phyloP scores from a whole-genome alignment of 805 yeast genomes.

The Blastobotrys chiropterorum region DNA sequence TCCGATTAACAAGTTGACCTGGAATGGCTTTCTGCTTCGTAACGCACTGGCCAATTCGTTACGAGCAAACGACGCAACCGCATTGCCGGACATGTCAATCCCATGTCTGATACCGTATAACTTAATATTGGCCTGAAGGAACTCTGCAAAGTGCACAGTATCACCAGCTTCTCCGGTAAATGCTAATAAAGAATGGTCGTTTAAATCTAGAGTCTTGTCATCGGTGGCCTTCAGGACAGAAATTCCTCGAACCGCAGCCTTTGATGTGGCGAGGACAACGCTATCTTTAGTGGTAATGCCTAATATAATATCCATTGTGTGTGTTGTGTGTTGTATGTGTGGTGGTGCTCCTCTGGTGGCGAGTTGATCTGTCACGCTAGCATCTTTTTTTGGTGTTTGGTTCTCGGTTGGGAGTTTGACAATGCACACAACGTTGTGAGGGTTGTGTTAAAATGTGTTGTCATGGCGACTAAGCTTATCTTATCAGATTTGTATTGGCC shows the following conservation, averaged over 20 bases:
- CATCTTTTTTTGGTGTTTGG: not conserved
- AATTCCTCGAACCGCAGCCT: conserved; percentile 87
- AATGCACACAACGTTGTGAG: not conserved
- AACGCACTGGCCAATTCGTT: conserved; percentile 80
- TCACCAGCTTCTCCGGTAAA: conserved; percentile 96
- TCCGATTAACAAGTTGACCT: conserved; percentile 84
- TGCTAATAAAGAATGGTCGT: conserved; percentile 75
- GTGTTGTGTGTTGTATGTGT: conserved; percentile 3
- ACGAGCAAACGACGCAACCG: conserved; percentile 84
- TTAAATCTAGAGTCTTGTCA: conserved; percentile 71
- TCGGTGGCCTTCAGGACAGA: conserved; percentile 72
- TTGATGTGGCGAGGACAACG: conserved; percentile 89
- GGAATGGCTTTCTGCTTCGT: conserved; percentile 93
- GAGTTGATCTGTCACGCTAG: not conserved
- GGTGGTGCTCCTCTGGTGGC: not conserved
- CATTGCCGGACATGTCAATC: conserved; percentile 73
- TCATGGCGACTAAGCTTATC: not conserved
- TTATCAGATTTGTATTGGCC: not conserved
- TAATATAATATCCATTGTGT: conserved; percentile 76
- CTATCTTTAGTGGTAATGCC: conserved; percentile 79
- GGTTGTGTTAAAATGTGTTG: not conserved
- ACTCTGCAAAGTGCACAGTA: conserved; percentile 91
- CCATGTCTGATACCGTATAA: conserved; percentile 81
- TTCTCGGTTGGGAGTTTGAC: not conserved
- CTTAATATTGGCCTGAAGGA: conserved; percentile 86